Evolutionary conservation across 768 basidiomycete genomes (phyloP), one percentile per base, ranked within the genome.

Genomic region (Cytidiella melzeri): DNA sequence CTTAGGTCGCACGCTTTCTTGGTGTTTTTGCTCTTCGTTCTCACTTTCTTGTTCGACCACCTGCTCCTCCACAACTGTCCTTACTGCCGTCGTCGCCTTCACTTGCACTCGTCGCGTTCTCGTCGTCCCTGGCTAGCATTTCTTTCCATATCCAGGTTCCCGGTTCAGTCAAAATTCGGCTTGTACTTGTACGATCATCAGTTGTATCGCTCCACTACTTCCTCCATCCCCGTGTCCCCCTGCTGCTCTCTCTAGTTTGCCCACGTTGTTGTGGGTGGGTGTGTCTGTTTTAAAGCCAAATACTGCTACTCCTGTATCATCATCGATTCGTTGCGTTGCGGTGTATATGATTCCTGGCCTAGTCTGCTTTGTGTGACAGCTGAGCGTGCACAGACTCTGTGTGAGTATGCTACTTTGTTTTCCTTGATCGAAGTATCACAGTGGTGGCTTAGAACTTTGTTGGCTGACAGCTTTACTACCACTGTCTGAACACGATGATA

Each of bases 131-230:
- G 66, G 66, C 64, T 67, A 66, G 65, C 30, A 34, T 15, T 34
- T 34, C n/a, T 47, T 48, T 56, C 65, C 58, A 59, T 61, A 61
- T 64, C 67, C 67, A 34, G 30, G 30, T 34, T 34, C 69, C 63
- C 65, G 66, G 69, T 58, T 61, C 60, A 64, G 52, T 63, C 61
- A 63, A 65, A 63, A 69, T 67, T 65, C 69, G 65, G 64, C 67
- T 62, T 74, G 72, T 74, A 73, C 71, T 70, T 69, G 61, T 73
- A 70, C 48, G 48, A 46, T 52, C 44, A 42, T 57, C 48, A 41
- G 47, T 45, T 61, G 52, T 62, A 53, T 55, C 53, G 49, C 54
- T 54, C 57, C 50, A 47, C 40, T 40, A 42, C 43, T 37, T 44
- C 42, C 52, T 47, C 48, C 47, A 24, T 47, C 44, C 30, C 44